phyloP scores from a whole-genome alignment of 1,284 basidiomycete species.

The Afroboletus lepidellus region DNA sequence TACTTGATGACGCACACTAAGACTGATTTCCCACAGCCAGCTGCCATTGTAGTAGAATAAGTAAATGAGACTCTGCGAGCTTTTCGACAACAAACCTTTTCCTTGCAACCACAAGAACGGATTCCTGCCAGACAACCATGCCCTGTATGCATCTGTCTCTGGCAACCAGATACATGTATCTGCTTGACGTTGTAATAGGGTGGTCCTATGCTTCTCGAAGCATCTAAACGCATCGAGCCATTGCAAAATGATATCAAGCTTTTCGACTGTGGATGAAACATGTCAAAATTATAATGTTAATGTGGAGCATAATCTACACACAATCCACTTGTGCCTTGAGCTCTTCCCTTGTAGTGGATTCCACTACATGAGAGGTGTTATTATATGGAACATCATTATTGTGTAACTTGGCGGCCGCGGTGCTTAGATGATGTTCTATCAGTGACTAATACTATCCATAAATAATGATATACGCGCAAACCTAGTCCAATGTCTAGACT shows the following conservation, averaged over 20 bases:
- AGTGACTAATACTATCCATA: too few species aligned
- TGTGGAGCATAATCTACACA: neutral
- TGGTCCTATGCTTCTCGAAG: neutral
- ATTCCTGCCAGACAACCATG: neutral
- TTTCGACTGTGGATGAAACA: neutral
- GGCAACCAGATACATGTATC: slow-evolving; percentile 10
- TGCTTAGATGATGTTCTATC: too few species aligned
- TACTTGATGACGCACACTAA: neutral
- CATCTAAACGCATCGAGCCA: slow-evolving; percentile 2
- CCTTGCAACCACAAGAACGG: slow-evolving; percentile 10
- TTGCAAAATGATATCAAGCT: neutral
- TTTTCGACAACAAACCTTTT: neutral
- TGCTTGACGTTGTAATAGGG: neutral
- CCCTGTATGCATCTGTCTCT: neutral
- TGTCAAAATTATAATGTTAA: neutral
- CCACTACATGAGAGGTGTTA: too few species aligned
- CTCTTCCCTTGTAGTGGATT: neutral
- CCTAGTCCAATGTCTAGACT: too few species aligned
- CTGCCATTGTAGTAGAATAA: neutral
- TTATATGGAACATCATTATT: too few species aligned
- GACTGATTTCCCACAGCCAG: slow-evolving; percentile 4
- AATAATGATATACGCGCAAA: too few species aligned
- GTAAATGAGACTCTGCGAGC: neutral
- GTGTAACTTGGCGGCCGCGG: too few species aligned
- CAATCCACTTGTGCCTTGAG: neutral